Conservation (phyloP, 768 basidiomycete species). For the Agrocybe praecox region DNA sequence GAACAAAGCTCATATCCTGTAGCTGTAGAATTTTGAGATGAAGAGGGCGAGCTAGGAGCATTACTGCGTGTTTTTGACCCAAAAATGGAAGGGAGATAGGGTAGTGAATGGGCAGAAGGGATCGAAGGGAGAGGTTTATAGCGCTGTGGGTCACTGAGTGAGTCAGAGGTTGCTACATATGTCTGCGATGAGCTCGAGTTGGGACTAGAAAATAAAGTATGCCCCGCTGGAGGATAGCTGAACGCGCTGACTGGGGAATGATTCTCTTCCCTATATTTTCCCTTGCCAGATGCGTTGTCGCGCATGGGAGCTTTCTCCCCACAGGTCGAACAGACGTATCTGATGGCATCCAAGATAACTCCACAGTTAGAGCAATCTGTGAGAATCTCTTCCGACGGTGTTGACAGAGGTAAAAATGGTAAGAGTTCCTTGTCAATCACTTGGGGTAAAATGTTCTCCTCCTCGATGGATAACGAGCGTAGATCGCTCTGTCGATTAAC, state of each 20-base stretch:
- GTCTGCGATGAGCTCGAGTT: constrained; percentile 40
- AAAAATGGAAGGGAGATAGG: constrained; percentile 33
- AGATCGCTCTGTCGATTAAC: constrained; percentile 24
- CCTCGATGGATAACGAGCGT: constrained; percentile 27
- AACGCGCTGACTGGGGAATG: constrained; percentile 30
- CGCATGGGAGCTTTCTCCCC: constrained; percentile 68
- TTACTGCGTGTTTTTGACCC: constrained; percentile 19
- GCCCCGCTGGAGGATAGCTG: constrained; percentile 33
- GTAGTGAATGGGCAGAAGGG: constrained; percentile 31
- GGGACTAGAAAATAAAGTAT: constrained; percentile 26
- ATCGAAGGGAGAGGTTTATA: constrained; percentile 45
- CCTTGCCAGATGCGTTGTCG: constrained; percentile 36
- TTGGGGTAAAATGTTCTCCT: constrained; percentile 27
- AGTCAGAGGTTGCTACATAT: constrained; percentile 32
- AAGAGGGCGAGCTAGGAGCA: constrained; percentile 18
- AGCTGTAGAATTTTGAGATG: constrained; percentile 12
- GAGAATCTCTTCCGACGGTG: constrained; percentile 59
- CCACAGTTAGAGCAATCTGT: constrained; percentile 89
- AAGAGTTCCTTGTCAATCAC: constrained; percentile 48
- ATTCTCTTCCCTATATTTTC: constrained; percentile 57
- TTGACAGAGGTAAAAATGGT: constrained; percentile 47
- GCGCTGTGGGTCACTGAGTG: constrained; percentile 25
- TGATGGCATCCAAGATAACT: constrained; percentile 71
- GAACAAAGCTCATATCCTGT: constrained; percentile 85
- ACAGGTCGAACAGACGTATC: constrained; percentile 89